Conservation (phyloP, 768 basidiomycete species). For the Suillus luteus region DNA sequence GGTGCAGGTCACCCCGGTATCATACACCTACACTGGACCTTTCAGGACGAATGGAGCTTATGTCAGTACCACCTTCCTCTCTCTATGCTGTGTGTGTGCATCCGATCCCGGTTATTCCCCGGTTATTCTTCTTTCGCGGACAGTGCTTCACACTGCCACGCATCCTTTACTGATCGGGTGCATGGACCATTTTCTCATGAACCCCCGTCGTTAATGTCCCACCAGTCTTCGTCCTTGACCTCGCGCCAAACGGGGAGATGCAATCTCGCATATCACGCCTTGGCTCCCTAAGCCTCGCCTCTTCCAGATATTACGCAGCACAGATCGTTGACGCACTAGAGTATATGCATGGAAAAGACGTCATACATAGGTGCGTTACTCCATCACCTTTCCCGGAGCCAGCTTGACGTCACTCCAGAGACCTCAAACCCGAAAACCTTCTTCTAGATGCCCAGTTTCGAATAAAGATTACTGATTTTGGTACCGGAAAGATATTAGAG, state of each 20-base stretch:
- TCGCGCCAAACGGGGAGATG: conserved; percentile 77
- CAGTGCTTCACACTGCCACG: conserved; percentile 3
- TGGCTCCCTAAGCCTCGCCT: conserved; percentile 83
- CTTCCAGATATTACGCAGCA: conserved; percentile 83
- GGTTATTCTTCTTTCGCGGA: neutral
- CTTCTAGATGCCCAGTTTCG: conserved; percentile 85
- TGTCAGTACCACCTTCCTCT: conserved; percentile 40
- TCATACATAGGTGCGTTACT: conserved; percentile 73
- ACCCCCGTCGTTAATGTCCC: conserved; percentile 16
- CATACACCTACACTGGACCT: conserved; percentile 78
- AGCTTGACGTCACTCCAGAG: conserved; percentile 39
- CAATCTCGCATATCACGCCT: conserved; percentile 69
- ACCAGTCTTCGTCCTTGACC: conserved; percentile 76
- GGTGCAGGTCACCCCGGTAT: conserved; percentile 77
- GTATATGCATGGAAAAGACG: conserved; percentile 88
- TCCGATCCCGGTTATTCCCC: conserved; percentile 6
- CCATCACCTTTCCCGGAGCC: conserved; percentile 11
- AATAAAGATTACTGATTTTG: conserved; percentile 96
- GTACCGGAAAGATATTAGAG: conserved; percentile 80
- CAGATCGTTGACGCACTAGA: conserved; percentile 87
- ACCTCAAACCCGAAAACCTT: conserved; percentile 86
- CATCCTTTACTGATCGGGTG: neutral
- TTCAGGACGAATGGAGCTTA: conserved; percentile 81
- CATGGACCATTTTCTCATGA: neutral
- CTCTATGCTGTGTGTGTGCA: neutral